Evolutionary conservation across 169 alveolate genomes (phyloP), one percentile per base, ranked within the genome.

Genomic region (Babesia gibsoni): DNA sequence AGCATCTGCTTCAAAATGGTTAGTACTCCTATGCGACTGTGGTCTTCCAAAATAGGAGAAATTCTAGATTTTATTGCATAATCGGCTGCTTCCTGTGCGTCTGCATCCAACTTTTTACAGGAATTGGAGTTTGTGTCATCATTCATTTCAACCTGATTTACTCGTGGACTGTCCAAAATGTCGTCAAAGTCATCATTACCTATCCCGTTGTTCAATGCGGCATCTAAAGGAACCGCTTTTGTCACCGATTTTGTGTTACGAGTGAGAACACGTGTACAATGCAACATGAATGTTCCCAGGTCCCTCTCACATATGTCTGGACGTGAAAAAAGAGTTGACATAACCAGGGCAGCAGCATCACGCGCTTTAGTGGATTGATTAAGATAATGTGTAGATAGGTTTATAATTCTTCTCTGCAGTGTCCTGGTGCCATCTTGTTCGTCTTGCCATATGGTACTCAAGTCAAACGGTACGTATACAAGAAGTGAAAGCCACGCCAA

Each of bases 321-420:
- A 7, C 84, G 41, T 6, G 73, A 53, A 20, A 49, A 73, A 49
- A 73, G 27, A 14, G 59, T 63, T 22, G 84, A 73, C 14, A 73
- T 35, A 10, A 73, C 68, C 25, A 61, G 50, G 23, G 77, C 84
- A 5, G 77, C 74, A 9, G 75, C 84, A 20, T 73, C 84, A n/a
- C 84, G 41, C 2, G 77, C 75, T 63, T 63, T 73, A 3, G 84
- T 49, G 25, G 84, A 52, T 23, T 23, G 37, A 7, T 16, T 29
- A 29, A 73, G 27, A 48, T 73, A 73, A 10, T 73, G 63, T 58
- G 53, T 59, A 2, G 84, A 30, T 16, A 32, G 33, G 18, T 25
- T 23, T 7, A 73, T 7, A 39, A 73, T 61, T 22, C 84, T 10
- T 3, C 39, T 27, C 50, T 61, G 52, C 25, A 73, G 49, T 0